These are phyloP conservation scores for Thecamonas trahens DNA, from an alignment of 78 protist species.

Conservation along the genomic window DNA sequence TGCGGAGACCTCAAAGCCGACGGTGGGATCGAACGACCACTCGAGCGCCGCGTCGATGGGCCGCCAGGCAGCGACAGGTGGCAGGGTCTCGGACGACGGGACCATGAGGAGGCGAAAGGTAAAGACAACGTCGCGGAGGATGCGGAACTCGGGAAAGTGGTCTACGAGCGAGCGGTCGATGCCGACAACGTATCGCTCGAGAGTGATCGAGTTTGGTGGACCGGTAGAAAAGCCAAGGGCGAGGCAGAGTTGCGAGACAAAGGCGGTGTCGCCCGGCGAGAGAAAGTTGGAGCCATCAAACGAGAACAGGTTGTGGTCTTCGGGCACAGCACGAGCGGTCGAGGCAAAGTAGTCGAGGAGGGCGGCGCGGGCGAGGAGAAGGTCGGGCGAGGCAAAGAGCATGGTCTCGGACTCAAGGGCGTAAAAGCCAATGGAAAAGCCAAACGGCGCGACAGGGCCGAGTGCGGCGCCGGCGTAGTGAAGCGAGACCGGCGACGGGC, in stretches of 20 bases:
- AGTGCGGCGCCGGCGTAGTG: slow-evolving; percentile 18
- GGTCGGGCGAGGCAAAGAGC: slow-evolving; percentile 19
- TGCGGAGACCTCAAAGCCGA: neutral
- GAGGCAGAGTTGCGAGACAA: neutral
- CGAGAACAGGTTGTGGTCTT: slow-evolving; percentile 1
- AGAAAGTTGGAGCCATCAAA: neutral
- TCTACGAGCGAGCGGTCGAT: neutral
- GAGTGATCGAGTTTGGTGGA: neutral
- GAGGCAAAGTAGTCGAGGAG: slow-evolving; percentile 51
- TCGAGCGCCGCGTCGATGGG: too few species aligned
- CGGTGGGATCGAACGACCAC: neutral
- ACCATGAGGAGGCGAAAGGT: slow-evolving; percentile 16
- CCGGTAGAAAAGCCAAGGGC: neutral
- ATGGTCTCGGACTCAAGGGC: slow-evolving; percentile 29
- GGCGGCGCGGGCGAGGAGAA: slow-evolving; percentile 33
- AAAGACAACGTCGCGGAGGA: slow-evolving; percentile 27
- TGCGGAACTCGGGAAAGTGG: slow-evolving; percentile 30
- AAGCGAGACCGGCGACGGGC: slow-evolving; percentile 17
- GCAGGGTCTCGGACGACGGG: neutral
- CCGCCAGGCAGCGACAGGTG: slow-evolving; percentile 4
- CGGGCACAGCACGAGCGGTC: too few species aligned
- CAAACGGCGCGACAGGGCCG: neutral
- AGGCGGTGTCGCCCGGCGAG: neutral
- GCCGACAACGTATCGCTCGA: neutral
- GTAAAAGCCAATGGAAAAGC: slow-evolving; percentile 1